Base-by-base conservation (phyloP, 176 grass and related monocot genomes). In the Coix lacrymajobi region DNA sequence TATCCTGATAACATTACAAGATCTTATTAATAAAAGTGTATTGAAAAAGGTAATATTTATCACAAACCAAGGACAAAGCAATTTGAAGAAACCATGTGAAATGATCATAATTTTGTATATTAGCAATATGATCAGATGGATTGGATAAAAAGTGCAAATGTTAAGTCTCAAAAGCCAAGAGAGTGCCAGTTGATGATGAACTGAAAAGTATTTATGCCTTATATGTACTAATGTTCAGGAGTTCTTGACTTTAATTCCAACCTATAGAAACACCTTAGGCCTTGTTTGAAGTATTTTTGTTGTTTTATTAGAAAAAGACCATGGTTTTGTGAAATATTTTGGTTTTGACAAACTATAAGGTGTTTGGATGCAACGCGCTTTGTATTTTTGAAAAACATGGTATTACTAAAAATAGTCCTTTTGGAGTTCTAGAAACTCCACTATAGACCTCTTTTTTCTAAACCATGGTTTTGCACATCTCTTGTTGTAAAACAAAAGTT, bases 1-100 rank as follows among this genome's bases (percentile, higher is more conserved):
- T 95, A 76, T 95, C 92, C 93, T 96, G 76, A 84, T 71, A 72
- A 24, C 81, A 72, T 51, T 30, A 92, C 3, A 85, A 25, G 15
- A 66, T 29, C 5, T 43, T 24, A 63, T 61, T 12, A 75, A 51
- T 32, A 48, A 51, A 83, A 83, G 45, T 61, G 32, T 16, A 82
- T 7, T 16, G 32, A 29, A 57, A 1, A 3, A 85, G 40, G 20
- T 17, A 15, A 81, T 71, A 81, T 49, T 71, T 64, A 7, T 61
- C 8, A 83, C 28, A 61, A 74, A 80, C 11, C 5, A 87, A 75
- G 46, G 62, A 68, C 17, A 15, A 33, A 79, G 30, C 15, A 26
- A 65, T 79, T 44, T 83, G 26, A 11, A 79, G 16, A 74, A 14
- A 75, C 8, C 20, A 73, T 39, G 31, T 40, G 10, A 69, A 79